phyloP scores from a whole-genome alignment of 2,329 filamentous ascomycete species.

The Pyrenochaeta sp. region DNA sequence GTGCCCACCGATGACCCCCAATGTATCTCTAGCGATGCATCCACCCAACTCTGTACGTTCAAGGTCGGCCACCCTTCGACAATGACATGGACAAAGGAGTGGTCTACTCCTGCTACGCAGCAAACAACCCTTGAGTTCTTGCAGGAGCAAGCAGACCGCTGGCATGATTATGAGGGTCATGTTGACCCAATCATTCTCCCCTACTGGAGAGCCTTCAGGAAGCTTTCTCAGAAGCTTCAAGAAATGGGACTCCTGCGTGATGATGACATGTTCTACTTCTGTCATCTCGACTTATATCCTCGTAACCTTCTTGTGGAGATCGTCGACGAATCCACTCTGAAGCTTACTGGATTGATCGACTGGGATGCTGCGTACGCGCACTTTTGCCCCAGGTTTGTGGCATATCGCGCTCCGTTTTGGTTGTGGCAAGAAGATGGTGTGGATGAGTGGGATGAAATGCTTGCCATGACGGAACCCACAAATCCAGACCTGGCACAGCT shows the following conservation, averaged over 20 bases:
- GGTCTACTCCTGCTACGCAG: too few relatives aligned
- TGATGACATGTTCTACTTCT: slow-evolving; percentile 11
- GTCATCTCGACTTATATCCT: slow-evolving; percentile 19
- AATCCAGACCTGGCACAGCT: slow-evolving; percentile 21
- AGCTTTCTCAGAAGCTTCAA: too few relatives aligned
- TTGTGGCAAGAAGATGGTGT: slow-evolving; percentile 19
- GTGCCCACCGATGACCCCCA: too few relatives aligned
- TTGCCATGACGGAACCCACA: slow-evolving; percentile 10
- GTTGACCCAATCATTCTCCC: too few relatives aligned
- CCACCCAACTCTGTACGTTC: too few relatives aligned
- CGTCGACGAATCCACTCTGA: slow-evolving; percentile 3
- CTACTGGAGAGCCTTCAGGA: too few relatives aligned
- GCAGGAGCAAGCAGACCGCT: too few relatives aligned
- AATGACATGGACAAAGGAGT: too few relatives aligned
- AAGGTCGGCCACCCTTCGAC: too few relatives aligned
- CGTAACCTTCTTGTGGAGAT: slow-evolving; percentile 31
- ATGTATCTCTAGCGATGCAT: too few relatives aligned
- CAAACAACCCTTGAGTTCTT: too few relatives aligned
- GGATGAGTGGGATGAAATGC: slow-evolving; percentile 17
- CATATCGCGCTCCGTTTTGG: slow-evolving; percentile 23
- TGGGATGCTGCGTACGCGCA: slow-evolving; percentile 27
- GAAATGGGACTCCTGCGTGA: slow-evolving; percentile 13
- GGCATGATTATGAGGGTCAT: too few relatives aligned
- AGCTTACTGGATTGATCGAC: slow-evolving; percentile 32
- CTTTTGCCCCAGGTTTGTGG: slow-evolving; percentile 27